These are phyloP conservation scores for Cornus suecica DNA, from an alignment of 148 eudicot genomes.

Conservation along the genomic window DNA sequence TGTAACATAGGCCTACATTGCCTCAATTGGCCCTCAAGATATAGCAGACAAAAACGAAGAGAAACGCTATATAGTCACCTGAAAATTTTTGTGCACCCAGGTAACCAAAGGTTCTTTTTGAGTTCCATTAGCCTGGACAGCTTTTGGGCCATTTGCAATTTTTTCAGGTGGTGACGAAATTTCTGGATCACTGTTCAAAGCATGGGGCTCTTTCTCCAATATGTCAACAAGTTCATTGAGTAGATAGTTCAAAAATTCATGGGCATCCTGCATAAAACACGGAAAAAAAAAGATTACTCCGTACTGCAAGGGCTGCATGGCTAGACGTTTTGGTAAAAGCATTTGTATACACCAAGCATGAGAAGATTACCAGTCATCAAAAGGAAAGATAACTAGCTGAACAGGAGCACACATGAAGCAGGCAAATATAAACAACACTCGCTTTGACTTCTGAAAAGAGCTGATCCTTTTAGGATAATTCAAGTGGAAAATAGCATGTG, in stretches of 20 bases:
- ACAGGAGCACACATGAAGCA: not conserved
- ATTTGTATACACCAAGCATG: not conserved
- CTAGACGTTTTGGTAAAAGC: slow-evolving; percentile 6
- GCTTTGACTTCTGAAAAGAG: not conserved
- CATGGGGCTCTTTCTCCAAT: slow-evolving; percentile 75
- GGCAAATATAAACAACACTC: not conserved
- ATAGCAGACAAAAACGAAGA: slow-evolving; percentile 4
- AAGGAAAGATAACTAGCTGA: not conserved
- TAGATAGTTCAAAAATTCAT: slow-evolving; percentile 86
- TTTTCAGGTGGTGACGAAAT: slow-evolving; percentile 43
- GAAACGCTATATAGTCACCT: slow-evolving; percentile 32
- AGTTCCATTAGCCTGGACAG: slow-evolving; percentile 30
- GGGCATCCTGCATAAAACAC: slow-evolving; percentile 66
- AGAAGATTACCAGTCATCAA: not conserved
- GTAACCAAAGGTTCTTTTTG: slow-evolving; percentile 67
- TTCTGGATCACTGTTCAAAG: slow-evolving; percentile 43
- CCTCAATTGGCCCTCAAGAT: not conserved
- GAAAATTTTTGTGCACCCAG: slow-evolving; percentile 85
- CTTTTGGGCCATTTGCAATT: slow-evolving; percentile 49
- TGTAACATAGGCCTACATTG: too few species aligned
- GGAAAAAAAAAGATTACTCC: slow-evolving; percentile 1
- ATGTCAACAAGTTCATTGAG: slow-evolving; percentile 88
- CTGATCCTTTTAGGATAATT: not conserved
- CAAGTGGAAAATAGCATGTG: not conserved
- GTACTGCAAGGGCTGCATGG: not conserved